Percentiles rank a stretch among this genome's conserved stretches.
phyloP scores from a whole-genome alignment of 73 alveolate species.

The Uronychia binucleata region DNA sequence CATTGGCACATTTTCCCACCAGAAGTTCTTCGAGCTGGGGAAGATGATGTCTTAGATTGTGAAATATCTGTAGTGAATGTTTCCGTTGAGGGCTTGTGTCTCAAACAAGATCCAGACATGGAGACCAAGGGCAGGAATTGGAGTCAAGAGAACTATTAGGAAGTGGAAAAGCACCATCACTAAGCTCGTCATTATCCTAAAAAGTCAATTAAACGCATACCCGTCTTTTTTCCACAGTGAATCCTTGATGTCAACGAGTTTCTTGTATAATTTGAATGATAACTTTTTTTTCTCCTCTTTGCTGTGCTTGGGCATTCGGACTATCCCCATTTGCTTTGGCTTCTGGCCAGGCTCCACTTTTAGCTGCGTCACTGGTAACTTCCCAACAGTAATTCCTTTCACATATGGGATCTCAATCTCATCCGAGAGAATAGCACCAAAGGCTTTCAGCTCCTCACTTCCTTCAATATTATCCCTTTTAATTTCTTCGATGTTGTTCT shows the following conservation, averaged over 20 bases:
- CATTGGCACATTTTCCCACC: slow-evolving; percentile 11
- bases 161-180: neutral
- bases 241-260: neutral
- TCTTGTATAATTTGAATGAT: too few relatives aligned
- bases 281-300: neutral
- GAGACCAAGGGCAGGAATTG: neutral
- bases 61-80: neutral
- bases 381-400: neutral
- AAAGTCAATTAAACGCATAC: too few relatives aligned
- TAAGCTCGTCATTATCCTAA: neutral
- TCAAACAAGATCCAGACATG: neutral
- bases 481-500: neutral
- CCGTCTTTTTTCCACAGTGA: neutral
- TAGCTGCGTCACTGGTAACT: neutral
- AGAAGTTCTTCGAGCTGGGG: neutral
- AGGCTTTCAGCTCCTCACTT: slow-evolving; percentile 1
- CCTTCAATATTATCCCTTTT: slow-evolving; percentile 6
- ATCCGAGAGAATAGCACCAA: slow-evolving; percentile 1
- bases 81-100: neutral
- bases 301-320: neutral
- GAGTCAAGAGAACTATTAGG: neutral
- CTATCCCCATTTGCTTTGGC: neutral
- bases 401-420: slow-evolving; percentile 5
- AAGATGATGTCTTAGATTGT: neutral
- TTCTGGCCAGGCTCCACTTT: neutral